Base-by-base conservation (phyloP, 1,284 basidiomycete species). In the Hymenochaete sp. region DNA sequence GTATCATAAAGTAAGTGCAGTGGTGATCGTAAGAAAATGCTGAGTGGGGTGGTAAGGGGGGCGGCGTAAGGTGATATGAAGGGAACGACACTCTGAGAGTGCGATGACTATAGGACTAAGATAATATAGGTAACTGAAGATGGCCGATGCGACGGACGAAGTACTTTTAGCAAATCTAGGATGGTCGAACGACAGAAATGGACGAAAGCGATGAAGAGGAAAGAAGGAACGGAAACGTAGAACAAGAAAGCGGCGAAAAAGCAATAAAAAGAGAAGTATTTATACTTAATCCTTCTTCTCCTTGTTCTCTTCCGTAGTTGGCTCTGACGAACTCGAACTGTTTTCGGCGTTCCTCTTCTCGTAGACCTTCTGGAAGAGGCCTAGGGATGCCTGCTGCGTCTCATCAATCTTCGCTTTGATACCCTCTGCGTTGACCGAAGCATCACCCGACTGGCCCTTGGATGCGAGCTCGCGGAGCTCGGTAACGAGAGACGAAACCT, bases 361-460 rank as follows among this genome's bases (percentile, higher is more conserved):
- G 67, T 97, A 96, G 26, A 73, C 79, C 82, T 95, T 96, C 71
- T 96, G 89, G 92, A 98, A 98, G 54, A 98, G 84, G 56, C 90
- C 90, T 39, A 98, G 79, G 25, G 90, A 95, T 33, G 93, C 93
- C 63, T 91, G 86, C 63, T 98, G 93, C n/a, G 92, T 92, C 70
- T 93, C 89, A 64, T 78, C 82, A 60, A 97, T 87, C 77, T 93
- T 93, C 65, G 86, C 82, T 61, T 90, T 86, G 72, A 98, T 93
- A 53, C 73, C 65, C 49, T 97, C 92, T 37, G 91, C 82, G 50
- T 80, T 87, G 59, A 96, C 67, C 26, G 77, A 77, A 11, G 75
- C 75, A 58, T 96, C 93, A 53, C 86, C 87, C 53, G 79, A 75
- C 63, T 95, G 90, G 51, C 90, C 93, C 77, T 96, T 95, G 58